Base-by-base conservation (phyloP, 176 grass and related monocot genomes). In the Oryza glumipatula region DNA sequence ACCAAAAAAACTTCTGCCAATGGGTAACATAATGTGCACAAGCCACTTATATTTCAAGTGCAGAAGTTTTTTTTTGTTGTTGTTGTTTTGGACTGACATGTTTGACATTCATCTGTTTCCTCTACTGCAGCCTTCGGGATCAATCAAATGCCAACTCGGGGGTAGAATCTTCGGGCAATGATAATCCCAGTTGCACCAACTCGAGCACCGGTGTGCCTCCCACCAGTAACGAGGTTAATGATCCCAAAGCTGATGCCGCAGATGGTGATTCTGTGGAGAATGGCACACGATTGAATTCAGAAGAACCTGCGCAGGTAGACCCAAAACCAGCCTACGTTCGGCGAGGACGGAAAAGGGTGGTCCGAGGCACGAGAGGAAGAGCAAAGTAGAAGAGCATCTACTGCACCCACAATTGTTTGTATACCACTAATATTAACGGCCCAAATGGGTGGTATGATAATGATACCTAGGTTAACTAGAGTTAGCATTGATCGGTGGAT, bases 121-220 rank as follows among this genome's bases (percentile, higher is more conserved):
- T 74, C 38, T 87, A 74, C 36, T 78, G 76, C 88, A 99, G 96
- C 72, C 74, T 75, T 81, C 5, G 52, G 33, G 77, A 82, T 73
- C 83, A 78, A 68, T 88, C 83, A 68, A 94, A 94, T 8, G 78
- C 67, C 67, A 89, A 94, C 26, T 90, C 94, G 36, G 85, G 89
- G 56, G 24, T 94, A 43, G 92, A 91, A 73, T 92, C 84, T 6
- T 92, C 86, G 3, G 79, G 54, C 32, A 85, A 88, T 47, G 91
- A 90, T 65, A 88, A 88, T 13, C 89, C 89, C 9, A 88, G 89
- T 66, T 85, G 47, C 68, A 94, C 83, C 39, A 92, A 91, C 80
- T 91, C 72, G 13, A 89, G 78, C 24, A 86, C 76, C 77, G 87
- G 52, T 72, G 24, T 84, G 35, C 76, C 21, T 38, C 65, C 24